Evolutionary conservation across 2,329 filamentous ascomycete genomes (phyloP).

Genomic region (Chaetomiaceae sp.): DNA sequence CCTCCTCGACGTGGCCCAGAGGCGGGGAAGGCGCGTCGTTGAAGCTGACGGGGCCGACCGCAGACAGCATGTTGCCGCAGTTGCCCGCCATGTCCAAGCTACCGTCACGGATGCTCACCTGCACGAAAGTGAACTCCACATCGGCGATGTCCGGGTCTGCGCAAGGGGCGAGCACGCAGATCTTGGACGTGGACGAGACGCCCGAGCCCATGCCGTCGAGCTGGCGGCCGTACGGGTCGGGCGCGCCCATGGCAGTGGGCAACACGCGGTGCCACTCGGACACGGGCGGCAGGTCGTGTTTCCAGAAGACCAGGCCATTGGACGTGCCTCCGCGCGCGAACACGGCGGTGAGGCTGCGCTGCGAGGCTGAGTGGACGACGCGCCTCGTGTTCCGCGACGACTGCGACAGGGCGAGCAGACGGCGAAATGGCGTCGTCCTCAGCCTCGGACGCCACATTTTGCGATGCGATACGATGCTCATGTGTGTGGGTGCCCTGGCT

Average conservation of each 20-base stretch:
- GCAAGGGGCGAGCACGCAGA: slow-evolving; percentile 55
- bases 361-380: neutral
- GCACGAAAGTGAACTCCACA: slow-evolving; percentile 58
- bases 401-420: neutral
- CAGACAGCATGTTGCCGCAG: slow-evolving; percentile 68
- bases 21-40: slow-evolving; percentile 45
- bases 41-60: slow-evolving; percentile 60
- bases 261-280: slow-evolving; percentile 23
- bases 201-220: slow-evolving; percentile 67
- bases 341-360: slow-evolving; percentile 23
- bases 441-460: too few species aligned
- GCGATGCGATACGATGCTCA: too few species aligned
- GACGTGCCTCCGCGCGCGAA: slow-evolving; percentile 30
- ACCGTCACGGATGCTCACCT: slow-evolving; percentile 56
- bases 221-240: slow-evolving; percentile 62
- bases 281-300: slow-evolving; percentile 19
- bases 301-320: slow-evolving; percentile 26
- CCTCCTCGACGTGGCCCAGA: slow-evolving; percentile 4
- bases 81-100: slow-evolving; percentile 62
- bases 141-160: slow-evolving; percentile 14
- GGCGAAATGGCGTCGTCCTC: neutral
- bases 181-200: slow-evolving; percentile 62
- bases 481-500: too few species aligned
- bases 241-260: slow-evolving; percentile 51
- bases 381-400: neutral